Evolutionary conservation across 1,139 yeast genomes (phyloP), one percentile per base, ranked within the genome.

Genomic region (Pichia sp.): DNA sequence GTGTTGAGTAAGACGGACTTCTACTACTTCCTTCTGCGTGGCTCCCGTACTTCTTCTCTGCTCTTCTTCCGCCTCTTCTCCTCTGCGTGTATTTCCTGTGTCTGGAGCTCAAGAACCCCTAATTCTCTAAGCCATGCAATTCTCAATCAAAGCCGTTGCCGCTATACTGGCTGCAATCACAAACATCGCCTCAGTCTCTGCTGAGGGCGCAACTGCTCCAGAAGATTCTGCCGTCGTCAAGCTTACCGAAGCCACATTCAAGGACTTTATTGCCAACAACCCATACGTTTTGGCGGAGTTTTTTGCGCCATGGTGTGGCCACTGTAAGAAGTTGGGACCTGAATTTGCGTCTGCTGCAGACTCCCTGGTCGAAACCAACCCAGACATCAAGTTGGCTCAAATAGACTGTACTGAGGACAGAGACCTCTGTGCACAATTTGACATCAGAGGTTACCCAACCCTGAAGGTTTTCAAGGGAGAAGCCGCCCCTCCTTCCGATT

Each of bases 261-360:
- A 81, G 59, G 72, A 78, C 29, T 90, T 87, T 71, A 73, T 93
- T 59, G 74, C 75, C 49, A 82, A 79, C 55, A 86, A 90, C 73
- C 87, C 92, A 36, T 77, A 92, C 64, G 95, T 90, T 30, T 78
- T 93, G 64, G 93, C 96, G 43, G 98, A 93, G 76, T 93, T 93
- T 76, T 93, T 84, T 71, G 99, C 99, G 34, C 98, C 99, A 69
- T 93, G 99, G 99, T 93, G 99, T 79, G 99, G 99, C 26, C 97
- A 93, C 76, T 93, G 99, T 79, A 90, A 93, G 79, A 82, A 82
- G 58, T 79, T 93, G 63, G 98, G 93, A 26, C 99, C 99, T 52
- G 93, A 93, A 72, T 92, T 81, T 69, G 81, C 87, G 62, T 72
- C 80, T 66, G 99, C 98, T 53, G 97, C 99, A 54, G 86, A 88